phyloP scores from a whole-genome alignment of 208 protist genomes.

The Acanthamoeba royreba region DNA sequence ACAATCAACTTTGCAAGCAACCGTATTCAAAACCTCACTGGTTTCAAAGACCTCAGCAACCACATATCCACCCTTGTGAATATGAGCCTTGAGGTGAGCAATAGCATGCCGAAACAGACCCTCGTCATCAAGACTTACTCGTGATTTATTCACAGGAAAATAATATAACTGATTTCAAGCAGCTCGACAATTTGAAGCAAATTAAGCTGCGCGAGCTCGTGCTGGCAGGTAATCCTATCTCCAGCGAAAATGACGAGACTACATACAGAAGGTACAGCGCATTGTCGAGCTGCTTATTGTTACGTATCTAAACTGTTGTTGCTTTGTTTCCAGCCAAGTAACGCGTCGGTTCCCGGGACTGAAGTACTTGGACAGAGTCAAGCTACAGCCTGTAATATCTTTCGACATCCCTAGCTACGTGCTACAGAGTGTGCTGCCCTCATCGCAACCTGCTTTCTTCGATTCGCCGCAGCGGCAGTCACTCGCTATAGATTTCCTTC shows the following conservation, averaged over 20 bases:
- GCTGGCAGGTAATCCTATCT: slow-evolving; percentile 23
- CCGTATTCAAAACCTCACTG: background rate
- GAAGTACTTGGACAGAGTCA: slow-evolving; percentile 46
- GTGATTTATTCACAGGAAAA: background rate
- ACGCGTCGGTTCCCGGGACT: slow-evolving; percentile 31
- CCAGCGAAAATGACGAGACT: background rate
- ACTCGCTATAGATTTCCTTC: background rate
- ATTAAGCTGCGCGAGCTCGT: slow-evolving; percentile 44
- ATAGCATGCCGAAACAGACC: no score
- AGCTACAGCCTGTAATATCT: slow-evolving; percentile 31
- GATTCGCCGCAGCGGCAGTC: background rate
- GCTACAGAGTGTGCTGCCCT: slow-evolving; percentile 35
- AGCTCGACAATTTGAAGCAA: slow-evolving; percentile 29
- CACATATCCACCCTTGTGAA: slow-evolving; percentile 8
- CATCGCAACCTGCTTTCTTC: background rate
- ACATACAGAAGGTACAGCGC: background rate
- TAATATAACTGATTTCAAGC: slow-evolving; percentile 25
- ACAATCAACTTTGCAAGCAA: slow-evolving; percentile 36
- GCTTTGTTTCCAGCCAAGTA: background rate
- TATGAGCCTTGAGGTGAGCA: slow-evolving; percentile 34
- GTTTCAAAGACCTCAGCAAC: slow-evolving; percentile 9
- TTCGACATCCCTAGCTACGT: slow-evolving; percentile 46
- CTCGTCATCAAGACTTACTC: background rate
- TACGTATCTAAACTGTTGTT: background rate
- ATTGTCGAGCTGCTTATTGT: background rate